Conservation (phyloP, 2,329 filamentous ascomycete species). For the Colletotrichum lindemuthianum region DNA sequence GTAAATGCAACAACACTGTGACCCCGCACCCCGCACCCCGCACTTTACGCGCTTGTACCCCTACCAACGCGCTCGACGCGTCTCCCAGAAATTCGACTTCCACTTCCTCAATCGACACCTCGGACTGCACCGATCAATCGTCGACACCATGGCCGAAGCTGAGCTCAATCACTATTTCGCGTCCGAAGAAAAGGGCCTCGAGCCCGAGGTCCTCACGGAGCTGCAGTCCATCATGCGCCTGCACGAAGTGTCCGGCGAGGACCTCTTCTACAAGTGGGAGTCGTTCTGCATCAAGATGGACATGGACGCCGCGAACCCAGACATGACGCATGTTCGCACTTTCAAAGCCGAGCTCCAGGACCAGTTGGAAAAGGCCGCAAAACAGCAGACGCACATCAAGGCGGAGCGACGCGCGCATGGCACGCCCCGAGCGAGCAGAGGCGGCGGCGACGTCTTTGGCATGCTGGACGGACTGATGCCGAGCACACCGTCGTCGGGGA, state of each 20-base stretch:
- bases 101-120: slow-evolving; percentile 4
- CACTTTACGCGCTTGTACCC: slow-evolving; percentile 30
- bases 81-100: slow-evolving; percentile 17
- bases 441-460: slow-evolving; percentile 80
- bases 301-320: slow-evolving; percentile 76
- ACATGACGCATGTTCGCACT: slow-evolving; percentile 75
- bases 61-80: slow-evolving; percentile 23
- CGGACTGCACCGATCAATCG: slow-evolving; percentile 1
- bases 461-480: slow-evolving; percentile 81
- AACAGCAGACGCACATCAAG: slow-evolving; percentile 68
- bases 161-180: slow-evolving; percentile 65
- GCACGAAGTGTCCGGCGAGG: slow-evolving; percentile 82
- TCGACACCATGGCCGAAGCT: slow-evolving; percentile 38
- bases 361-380: slow-evolving; percentile 78
- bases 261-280: slow-evolving; percentile 99
- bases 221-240: slow-evolving; percentile 87
- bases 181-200: slow-evolving; percentile 66
- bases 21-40: slow-evolving; percentile 11
- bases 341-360: slow-evolving; percentile 92
- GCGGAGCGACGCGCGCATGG: slow-evolving; percentile 70
- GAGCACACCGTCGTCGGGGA: slow-evolving; percentile 61
- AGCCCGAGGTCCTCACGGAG: slow-evolving; percentile 82
- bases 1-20: slow-evolving; percentile 3
- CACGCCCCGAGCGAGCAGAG: slow-evolving; percentile 70
- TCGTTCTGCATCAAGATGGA: slow-evolving; percentile 97